Conservation (phyloP, 1,284 basidiomycete genomes). For the Serendipita sp. region DNA sequence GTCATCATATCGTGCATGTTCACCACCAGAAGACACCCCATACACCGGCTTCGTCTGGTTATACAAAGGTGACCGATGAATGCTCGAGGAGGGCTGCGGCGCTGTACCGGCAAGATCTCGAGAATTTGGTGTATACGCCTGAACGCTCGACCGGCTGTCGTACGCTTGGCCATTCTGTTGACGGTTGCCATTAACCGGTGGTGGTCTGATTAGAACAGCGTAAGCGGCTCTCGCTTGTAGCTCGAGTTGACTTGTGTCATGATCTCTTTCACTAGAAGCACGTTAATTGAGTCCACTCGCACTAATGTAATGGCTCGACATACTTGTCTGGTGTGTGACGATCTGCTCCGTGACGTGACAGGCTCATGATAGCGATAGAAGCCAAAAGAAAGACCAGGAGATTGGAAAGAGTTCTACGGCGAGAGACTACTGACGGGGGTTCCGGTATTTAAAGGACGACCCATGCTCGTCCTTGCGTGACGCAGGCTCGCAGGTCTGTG, state of each 20-base stretch:
- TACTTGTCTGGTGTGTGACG: neutral
- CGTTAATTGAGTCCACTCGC: neutral
- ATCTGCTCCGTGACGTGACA: neutral
- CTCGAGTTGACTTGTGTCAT: neutral
- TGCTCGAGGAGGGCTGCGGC: too few species aligned
- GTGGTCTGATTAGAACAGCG: neutral
- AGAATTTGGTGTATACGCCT: neutral
- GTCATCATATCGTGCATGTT: too few species aligned
- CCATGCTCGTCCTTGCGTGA: too few species aligned
- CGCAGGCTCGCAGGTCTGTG: too few species aligned
- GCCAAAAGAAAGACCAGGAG: neutral
- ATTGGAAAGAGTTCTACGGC: too few species aligned
- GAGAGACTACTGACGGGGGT: too few species aligned
- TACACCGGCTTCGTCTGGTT: too few species aligned
- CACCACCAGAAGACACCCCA: too few species aligned
- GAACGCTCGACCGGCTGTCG: neutral
- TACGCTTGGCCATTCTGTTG: neutral
- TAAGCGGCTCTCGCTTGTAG: constrained; percentile 1
- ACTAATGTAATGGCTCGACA: neutral
- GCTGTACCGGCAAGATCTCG: neutral
- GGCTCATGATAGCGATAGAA: neutral
- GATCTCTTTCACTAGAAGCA: constrained; percentile 2
- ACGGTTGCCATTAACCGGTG: neutral
- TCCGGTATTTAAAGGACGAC: too few species aligned
- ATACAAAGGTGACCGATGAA: too few species aligned